A percentile compares a stretch with the other conserved stretches of the same genome.
Conservation (phyloP, 2,329 filamentous ascomycete species). For the Epichloe brachyelytri region DNA sequence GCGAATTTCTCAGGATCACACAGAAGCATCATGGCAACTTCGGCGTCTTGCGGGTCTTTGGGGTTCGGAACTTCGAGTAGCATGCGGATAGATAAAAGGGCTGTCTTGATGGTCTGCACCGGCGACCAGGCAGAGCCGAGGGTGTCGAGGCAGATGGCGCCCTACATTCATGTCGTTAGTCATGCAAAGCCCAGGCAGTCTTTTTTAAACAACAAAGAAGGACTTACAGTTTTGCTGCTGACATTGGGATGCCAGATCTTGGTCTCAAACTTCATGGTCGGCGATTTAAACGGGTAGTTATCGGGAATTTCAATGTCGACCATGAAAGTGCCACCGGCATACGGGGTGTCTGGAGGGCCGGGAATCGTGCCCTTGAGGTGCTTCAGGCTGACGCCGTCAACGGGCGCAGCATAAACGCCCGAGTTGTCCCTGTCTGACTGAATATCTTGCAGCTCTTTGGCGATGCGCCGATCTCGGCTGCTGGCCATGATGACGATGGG, state of each 20-base stretch:
- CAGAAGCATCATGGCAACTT: conserved; percentile 84
- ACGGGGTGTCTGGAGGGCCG: conserved; percentile 85
- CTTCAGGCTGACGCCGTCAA: conserved; percentile 57
- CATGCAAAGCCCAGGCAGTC: background rate
- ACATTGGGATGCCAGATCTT: conserved; percentile 97
- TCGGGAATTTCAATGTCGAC: conserved; percentile 80
- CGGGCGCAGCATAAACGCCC: conserved; percentile 57
- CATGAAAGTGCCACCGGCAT: conserved; percentile 70
- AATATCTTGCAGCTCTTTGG: conserved; percentile 69
- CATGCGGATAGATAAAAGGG: conserved; percentile 83
- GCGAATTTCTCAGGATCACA: conserved; percentile 68
- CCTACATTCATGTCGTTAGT: conserved; percentile 37
- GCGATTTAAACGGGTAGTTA: conserved; percentile 88
- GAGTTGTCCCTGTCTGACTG: conserved; percentile 58
- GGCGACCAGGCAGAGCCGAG: conserved; percentile 86
- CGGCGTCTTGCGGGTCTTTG: conserved; percentile 91
- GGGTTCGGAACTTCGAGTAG: conserved; percentile 89
- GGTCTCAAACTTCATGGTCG: conserved; percentile 81
- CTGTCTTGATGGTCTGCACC: conserved; percentile 90
- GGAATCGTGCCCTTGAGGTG: conserved; percentile 73
- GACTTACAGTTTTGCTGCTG: conserved; percentile 75
- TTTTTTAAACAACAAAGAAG: background rate
- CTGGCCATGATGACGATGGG: conserved; percentile 28
- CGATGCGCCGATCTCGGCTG: conserved; percentile 46
- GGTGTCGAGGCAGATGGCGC: conserved; percentile 93